These are phyloP conservation scores for Bruguiera parviflora DNA, from an alignment of 345 rosid genomes.

Conservation along the genomic window DNA sequence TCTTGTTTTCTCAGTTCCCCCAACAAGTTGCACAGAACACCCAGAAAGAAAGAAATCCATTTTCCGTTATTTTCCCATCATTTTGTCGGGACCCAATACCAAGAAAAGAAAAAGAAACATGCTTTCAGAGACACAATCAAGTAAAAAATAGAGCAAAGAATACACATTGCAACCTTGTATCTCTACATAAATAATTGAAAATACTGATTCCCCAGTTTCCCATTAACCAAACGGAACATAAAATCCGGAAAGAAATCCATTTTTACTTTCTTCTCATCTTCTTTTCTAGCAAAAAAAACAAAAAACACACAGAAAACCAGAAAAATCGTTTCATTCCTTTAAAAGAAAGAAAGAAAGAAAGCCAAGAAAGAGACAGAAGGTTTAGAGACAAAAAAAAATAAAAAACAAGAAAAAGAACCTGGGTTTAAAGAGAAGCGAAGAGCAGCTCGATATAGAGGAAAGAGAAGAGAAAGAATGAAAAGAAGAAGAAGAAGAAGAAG, in stretches of 20 bases:
- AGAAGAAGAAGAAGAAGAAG: conserved; percentile 8
- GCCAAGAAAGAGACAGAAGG: neutral
- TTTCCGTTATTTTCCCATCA: neutral
- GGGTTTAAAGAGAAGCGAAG: conserved; percentile 36
- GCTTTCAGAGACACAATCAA: neutral
- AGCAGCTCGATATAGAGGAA: conserved; percentile 17
- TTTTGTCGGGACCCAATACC: neutral
- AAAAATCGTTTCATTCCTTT: neutral
- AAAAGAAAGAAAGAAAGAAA: neutral
- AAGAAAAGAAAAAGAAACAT: no score
- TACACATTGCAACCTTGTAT: neutral
- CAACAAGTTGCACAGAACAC: neutral
- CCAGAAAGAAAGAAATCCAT: neutral
- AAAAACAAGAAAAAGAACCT: conserved; percentile 31
- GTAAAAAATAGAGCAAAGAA: neutral
- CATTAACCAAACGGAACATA: neutral
- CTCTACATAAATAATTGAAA: no score
- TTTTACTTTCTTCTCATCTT: no score
- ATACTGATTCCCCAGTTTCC: neutral
- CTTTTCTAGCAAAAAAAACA: conserved; percentile 6
- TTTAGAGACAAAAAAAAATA: conserved; percentile 1
- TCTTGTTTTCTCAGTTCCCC: neutral
- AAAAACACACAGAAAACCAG: conserved; percentile 15
- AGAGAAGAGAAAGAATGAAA: conserved; percentile 21
- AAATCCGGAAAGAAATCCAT: neutral